Conservation (phyloP, 768 basidiomycete species). For the Tulasnella sp. region DNA sequence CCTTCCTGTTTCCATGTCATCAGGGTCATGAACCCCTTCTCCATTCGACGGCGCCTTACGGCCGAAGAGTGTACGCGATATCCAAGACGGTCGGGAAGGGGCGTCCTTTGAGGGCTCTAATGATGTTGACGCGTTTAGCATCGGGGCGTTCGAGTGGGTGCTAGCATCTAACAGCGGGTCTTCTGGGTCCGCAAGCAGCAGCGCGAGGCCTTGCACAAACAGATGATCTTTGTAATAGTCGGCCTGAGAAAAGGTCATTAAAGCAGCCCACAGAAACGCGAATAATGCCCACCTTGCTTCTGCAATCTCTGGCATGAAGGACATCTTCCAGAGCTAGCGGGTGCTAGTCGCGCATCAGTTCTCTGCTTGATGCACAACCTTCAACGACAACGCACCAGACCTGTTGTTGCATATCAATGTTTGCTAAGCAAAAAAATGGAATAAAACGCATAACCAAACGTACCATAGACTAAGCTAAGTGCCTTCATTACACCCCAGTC, state of each 20-base stretch:
- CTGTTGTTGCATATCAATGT: background rate
- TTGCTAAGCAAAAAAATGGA: background rate
- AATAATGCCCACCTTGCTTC: slow-evolving; percentile 4
- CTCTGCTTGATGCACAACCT: background rate
- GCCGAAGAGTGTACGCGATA: no score
- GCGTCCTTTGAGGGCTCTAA: no score
- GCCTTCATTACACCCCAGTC: slow-evolving; percentile 13
- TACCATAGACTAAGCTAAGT: slow-evolving; percentile 1
- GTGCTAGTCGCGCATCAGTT: slow-evolving; percentile 12
- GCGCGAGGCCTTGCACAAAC: slow-evolving; percentile 55
- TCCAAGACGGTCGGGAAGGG: no score
- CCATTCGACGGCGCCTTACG: no score
- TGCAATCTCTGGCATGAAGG: slow-evolving; percentile 19
- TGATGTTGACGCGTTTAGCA: background rate
- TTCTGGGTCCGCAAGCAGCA: background rate
- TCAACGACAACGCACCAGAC: background rate
- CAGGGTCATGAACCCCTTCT: no score
- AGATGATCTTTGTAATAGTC: slow-evolving; percentile 36
- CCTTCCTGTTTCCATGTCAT: no score
- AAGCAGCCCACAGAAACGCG: background rate
- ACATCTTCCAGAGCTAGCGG: slow-evolving; percentile 24
- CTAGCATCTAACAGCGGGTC: background rate
- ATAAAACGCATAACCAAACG: background rate
- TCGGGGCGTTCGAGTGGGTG: background rate
- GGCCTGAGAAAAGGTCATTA: slow-evolving; percentile 14